Base-by-base conservation (phyloP, 257 asterid species). In the Apocynum venetum region DNA sequence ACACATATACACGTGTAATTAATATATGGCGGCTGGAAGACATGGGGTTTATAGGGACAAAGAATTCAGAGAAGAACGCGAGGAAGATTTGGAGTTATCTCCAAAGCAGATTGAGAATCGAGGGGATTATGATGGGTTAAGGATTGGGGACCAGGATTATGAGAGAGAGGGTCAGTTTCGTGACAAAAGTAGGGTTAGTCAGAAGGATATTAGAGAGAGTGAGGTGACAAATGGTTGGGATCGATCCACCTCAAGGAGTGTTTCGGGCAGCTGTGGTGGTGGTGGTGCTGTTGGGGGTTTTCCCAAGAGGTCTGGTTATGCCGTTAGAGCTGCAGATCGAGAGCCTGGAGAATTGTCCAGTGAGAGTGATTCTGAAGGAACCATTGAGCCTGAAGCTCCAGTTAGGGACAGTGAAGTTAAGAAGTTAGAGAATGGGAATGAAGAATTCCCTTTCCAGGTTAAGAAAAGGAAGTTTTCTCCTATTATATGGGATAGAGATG, bases 271-370 rank as follows among this genome's bases (percentile, higher is more conserved):
- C 66, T 79, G 86, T 66, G 60, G 41, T 72, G 71, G 71, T 40
- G 40, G 71, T 40, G 86, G 89, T 61, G 70, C 73, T 13, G 69
- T 41, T 79, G 80, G 78, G 14, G 79, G 72, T 72, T 87, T 73
- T 20, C 81, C 78, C 4, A 77, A 78, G 84, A 83, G 88, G 80
- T 51, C 72, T 56, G 87, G 80, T 53, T 19, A 55, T 83, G 38
- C 60, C n/a, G 31, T 66, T 66, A 47, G 72, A 75, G 72, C 71
- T 35, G 67, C 52, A 59, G 98, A 90, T 79, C 85, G 92, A 55
- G 98, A 93, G 83, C 96, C 97, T 49, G 98, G 98, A 76, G 98
- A 93, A 84, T 81, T 93, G 82, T 90, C 92, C 64, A 87, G 98
- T 59, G 97, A 88, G 55, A 83, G 89, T 83, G 93, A 93, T 15